phyloP scores from a whole-genome alignment of 2,329 filamentous ascomycete genomes.

The Emmonsia crescens region DNA sequence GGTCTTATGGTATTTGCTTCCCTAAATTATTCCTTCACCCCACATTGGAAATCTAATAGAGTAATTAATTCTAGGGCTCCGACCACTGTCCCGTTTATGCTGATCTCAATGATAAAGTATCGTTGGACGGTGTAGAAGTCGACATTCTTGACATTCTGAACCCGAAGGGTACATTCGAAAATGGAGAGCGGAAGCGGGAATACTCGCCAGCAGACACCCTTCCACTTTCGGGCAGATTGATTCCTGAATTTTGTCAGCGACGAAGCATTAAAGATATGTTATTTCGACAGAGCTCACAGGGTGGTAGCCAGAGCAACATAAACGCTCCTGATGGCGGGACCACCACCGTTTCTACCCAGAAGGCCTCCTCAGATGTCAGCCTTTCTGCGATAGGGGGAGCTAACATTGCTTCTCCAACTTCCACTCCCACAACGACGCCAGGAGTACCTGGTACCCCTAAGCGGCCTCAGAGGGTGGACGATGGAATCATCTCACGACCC shows the following conservation, averaged over 20 bases:
- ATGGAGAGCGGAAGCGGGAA: constrained; percentile 54
- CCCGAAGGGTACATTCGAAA: constrained; percentile 56
- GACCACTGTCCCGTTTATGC: constrained; percentile 94
- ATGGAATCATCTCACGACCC: constrained; percentile 20
- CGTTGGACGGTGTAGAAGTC: constrained; percentile 37
- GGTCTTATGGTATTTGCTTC: constrained; percentile 53
- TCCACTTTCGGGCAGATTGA: constrained; percentile 66
- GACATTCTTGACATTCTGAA: constrained; percentile 67
- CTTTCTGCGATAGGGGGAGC: background rate
- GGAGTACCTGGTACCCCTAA: constrained; percentile 18
- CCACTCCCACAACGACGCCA: background rate
- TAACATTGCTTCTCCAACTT: background rate
- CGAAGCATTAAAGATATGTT: constrained; percentile 93
- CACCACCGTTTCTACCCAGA: background rate
- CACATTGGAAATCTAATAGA: constrained; percentile 14
- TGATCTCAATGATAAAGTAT: constrained; percentile 54
- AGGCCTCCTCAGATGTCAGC: background rate
- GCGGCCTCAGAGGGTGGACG: constrained; percentile 27
- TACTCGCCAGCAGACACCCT: constrained; percentile 58
- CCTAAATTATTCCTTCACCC: background rate
- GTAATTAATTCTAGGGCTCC: constrained; percentile 49
- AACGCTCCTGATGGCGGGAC: background rate
- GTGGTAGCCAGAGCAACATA: background rate
- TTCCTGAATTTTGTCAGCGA: constrained; percentile 78
- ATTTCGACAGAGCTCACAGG: constrained; percentile 30